phyloP scores from a whole-genome alignment of 2,329 filamentous ascomycete genomes.

The Periglandula ipomoeae region DNA sequence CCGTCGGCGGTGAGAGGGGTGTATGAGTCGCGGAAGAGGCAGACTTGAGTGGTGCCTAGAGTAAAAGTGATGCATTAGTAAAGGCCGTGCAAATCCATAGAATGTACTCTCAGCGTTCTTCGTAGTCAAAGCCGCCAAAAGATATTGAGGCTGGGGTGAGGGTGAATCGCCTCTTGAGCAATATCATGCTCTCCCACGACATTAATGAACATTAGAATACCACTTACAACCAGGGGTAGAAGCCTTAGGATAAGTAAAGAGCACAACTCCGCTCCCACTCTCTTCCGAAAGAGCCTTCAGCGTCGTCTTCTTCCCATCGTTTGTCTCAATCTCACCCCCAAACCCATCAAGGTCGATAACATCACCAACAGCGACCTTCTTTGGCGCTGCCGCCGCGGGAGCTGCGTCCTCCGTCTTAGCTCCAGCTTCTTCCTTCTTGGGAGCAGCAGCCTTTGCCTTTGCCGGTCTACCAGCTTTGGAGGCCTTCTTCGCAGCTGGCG shows the following conservation, averaged over 20 bases:
- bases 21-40: constrained; percentile 85
- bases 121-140: no score
- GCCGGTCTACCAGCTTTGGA: constrained; percentile 29
- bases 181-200: background rate
- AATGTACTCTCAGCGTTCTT: no score
- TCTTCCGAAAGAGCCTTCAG: constrained; percentile 72
- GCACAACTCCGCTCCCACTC: constrained; percentile 76
- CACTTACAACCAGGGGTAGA: constrained; percentile 86
- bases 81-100: background rate
- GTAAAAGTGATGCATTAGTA: background rate
- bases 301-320: constrained; percentile 73
- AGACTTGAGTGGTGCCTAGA: constrained; percentile 83
- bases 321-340: constrained; percentile 68
- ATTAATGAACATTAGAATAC: background rate
- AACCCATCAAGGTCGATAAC: constrained; percentile 49
- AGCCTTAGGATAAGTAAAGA: constrained; percentile 94
- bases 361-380: constrained; percentile 44
- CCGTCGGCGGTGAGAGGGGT: constrained; percentile 66
- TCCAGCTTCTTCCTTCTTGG: constrained; percentile 15
- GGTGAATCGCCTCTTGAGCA: no score
- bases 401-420: constrained; percentile 11
- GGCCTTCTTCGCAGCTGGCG: constrained; percentile 33
- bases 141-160: no score
- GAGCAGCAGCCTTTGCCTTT: constrained; percentile 19
- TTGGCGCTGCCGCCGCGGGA: constrained; percentile 15